Base-by-base conservation (phyloP, 345 rosid species). In the Salix purpurea region DNA sequence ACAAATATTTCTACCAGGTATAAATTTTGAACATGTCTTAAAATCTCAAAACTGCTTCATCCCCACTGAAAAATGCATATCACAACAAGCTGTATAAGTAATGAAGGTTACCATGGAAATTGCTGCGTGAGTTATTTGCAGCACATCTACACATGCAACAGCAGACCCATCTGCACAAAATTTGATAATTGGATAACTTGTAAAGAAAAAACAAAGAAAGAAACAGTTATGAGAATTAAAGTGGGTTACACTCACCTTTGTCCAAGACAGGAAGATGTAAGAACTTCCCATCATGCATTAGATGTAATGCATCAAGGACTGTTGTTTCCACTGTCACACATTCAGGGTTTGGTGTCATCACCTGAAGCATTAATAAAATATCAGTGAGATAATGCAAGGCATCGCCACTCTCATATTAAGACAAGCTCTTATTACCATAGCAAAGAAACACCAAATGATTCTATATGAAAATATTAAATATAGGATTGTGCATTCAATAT, bases 251-350 rank as follows among this genome's bases (percentile, higher is more conserved):
- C 80, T 70, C 54, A 90, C 97, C 94, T 86, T 87, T 92, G 76
- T 92, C 97, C 39, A 92, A 30, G 37, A 96, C 92, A 2, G 99
- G 99, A 78, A 96, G 98, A 86, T 96, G 99, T 70, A 96, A 85
- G 79, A 96, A 94, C 86, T 96, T 96, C 64, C 98, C 98, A 40
- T 92, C 98, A 81, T 96, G 98, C 99, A 94, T 96, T 70, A 84
- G 75, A 79, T 94, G 99, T 87, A 94, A 84, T 19, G 98, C 98
- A 21, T 96, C 99, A 37, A 96, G 94, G 74, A 94, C 90, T 23
- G 97, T 87, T 16, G 94, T 90, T 76, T 94, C 99, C 18, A 96
- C 12, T 13, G 86, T 85, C 11, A 85, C 98, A 81, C 91, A 90
- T 84, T 96, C 97, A 0, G 99, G 98, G 72, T 92, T 96, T 4